phyloP scores from a whole-genome alignment of 106 monocot species.

The Phalaenopsis aphrodite region DNA sequence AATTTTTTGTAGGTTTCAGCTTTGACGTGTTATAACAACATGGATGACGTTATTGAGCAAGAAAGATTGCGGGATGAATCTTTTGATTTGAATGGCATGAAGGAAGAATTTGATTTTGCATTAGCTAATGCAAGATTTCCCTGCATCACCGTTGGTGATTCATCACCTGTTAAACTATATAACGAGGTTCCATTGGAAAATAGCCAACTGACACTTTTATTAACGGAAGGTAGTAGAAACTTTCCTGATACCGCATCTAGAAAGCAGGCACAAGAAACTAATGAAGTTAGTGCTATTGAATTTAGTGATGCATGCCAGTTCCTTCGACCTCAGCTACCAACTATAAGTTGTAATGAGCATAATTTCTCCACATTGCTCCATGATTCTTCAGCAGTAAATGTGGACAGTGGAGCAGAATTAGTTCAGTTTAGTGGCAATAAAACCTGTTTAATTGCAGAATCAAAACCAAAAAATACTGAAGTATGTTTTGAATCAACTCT shows the following conservation, averaged over 20 bases:
- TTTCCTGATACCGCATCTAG: constrained; percentile 7
- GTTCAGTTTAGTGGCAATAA: constrained; percentile 15
- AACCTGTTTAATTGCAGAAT: constrained; percentile 9
- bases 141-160: constrained; percentile 69
- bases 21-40: constrained; percentile 34
- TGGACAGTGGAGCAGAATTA: constrained; percentile 12
- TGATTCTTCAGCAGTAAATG: constrained; percentile 19
- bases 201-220: constrained; percentile 20
- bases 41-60: constrained; percentile 37
- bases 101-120: constrained; percentile 49
- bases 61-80: constrained; percentile 23
- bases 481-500: constrained; percentile 22
- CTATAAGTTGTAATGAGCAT: constrained; percentile 12
- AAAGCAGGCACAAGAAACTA: constrained; percentile 4
- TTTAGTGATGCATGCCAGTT: constrained; percentile 20
- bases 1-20: constrained; percentile 42
- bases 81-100: constrained; percentile 8
- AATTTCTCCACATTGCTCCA: not conserved
- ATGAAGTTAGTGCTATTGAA: constrained; percentile 9
- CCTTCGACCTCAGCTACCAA: constrained; percentile 15
- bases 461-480: constrained; percentile 1
- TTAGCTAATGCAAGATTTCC: constrained; percentile 60
- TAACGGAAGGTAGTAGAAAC: constrained; percentile 19
- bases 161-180: constrained; percentile 65
- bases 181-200: constrained; percentile 26